Base-by-base conservation (phyloP, 2,329 filamentous ascomycete genomes). In the Huntiella decipiens region DNA sequence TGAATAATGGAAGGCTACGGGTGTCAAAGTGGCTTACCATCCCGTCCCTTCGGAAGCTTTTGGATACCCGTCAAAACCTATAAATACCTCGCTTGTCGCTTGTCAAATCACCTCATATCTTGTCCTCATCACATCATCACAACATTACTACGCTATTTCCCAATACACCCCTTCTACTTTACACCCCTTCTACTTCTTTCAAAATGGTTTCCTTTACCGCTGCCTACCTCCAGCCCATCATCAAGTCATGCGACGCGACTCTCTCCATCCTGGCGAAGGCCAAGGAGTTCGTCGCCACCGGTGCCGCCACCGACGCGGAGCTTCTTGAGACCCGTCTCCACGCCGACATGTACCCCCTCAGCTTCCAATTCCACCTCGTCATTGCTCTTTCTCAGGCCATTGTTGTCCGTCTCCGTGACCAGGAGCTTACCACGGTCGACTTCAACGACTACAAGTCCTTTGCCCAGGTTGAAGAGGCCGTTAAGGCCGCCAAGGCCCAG, bases 261-360 rank as follows among this genome's bases (percentile, higher is more conserved):
- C 36, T 33, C n/a, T 12, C 12, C 49, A 41, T 50, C 13, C 11
- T 45, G 34, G 41, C 28, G 35, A 48, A 48, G 37, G 43, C 38
- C 38, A 16, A 33, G n/a, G 16, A 22, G 11, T 50, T 31, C 16
- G 37, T 34, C 12, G 28, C 37, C 28, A 16, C 42, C 19, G 39
- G 43, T 33, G 44, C 22, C 31, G 34, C 38, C 22, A 39, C 32
- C 7, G 3, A 36, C 16, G 32, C 47, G 15, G 38, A 47, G n/a
- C 16, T 50, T 16, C 31, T 38, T 19, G 39, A 50, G 12, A 52
- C 55, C 16, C 49, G 53, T 3, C 54, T 64, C 2, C 36, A 48
- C 37, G 53, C 56, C 2, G 61, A 63, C 54, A 63, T 63, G 58
- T 51, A 53, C 11, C 58, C 60, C 11, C 54, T 65, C 15, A 50